A percentile compares a stretch with the other conserved stretches of the same genome.
phyloP scores from a whole-genome alignment of 768 basidiomycete species.

The Tephrocybe sp. region DNA sequence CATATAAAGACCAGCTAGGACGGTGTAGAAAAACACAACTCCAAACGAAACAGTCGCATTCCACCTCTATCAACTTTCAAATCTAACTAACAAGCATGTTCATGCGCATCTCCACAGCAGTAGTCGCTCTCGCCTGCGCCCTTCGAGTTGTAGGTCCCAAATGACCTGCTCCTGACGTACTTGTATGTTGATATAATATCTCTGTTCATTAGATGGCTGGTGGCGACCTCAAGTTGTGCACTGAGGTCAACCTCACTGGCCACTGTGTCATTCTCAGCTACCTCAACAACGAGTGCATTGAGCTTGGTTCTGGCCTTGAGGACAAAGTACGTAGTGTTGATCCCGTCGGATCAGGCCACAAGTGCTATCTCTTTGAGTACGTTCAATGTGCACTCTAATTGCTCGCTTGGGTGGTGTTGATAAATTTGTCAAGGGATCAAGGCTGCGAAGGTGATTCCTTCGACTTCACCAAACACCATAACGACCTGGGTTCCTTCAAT shows the following conservation, averaged over 20 bases:
- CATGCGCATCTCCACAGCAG: background rate
- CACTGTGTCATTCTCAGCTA: constrained; percentile 12
- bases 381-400: background rate
- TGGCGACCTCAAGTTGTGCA: constrained; percentile 13
- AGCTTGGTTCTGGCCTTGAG: constrained; percentile 9
- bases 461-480: constrained; percentile 14
- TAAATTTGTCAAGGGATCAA: constrained; percentile 1
- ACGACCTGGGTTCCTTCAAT: constrained; percentile 10
- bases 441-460: constrained; percentile 9
- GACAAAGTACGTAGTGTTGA: constrained; percentile 12
- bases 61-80: background rate
- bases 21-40: too few relatives aligned
- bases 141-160: background rate
- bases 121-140: background rate
- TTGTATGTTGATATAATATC: background rate
- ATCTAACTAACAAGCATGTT: background rate
- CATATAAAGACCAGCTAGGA: too few relatives aligned
- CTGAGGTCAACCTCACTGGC: constrained; percentile 5
- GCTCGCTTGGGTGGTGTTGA: background rate
- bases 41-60: too few relatives aligned
- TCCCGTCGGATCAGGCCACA: constrained; percentile 7
- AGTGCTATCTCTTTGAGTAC: constrained; percentile 12
- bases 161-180: background rate
- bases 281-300: constrained; percentile 9
- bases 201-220: constrained; percentile 4